Evolutionary conservation across 305 asterid species (phyloP), one percentile per base, ranked within the genome.

Genomic region (Petunia hybrid): DNA sequence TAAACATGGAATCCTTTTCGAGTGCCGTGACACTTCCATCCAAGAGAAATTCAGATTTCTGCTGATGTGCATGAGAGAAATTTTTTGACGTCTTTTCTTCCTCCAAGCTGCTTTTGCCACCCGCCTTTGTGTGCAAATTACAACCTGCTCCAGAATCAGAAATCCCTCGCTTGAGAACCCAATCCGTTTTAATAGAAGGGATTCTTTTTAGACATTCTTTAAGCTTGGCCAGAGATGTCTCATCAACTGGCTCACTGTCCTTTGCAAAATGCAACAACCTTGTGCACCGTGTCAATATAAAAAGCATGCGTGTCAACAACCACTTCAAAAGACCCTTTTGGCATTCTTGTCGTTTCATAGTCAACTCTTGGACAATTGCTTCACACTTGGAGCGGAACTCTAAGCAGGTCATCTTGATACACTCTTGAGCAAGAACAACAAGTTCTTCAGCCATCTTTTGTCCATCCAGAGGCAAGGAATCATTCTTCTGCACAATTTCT

Each of bases 231-330:
- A 95, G 89, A 65, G 97, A 90, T 83, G 70, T 91, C 81, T 93
- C 98, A 85, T 92, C 90, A 82, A 87, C 91, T 84, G 91, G 97
- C 85, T 91, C 98, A 75, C 89, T 85, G 65, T 94, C 98, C 89
- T 88, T 92, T 80, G 91, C 97, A 87, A 95, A 91, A 86, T 92
- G 95, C 88, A 94, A 86, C 89, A 95, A 85, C 81, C 97, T 91
- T 69, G 99, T 92, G 88, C 98, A 95, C 73, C 99, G 93, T 73
- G 98, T 95, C 92, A 95, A 85, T 85, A 95, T 95, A 87, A 92
- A 95, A 82, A 95, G 97, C 89, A 95, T 83, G 85, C 98, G 99
- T 9, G 98, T 92, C 85, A 87, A 86, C 35, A 90, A 84, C 88
- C 93, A 80, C 87, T 91, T 95, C 81, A 94, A 86, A 80, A 90